Evolutionary conservation across 352 stramenopile genomes (phyloP).

Genomic region (Phytophthora colocasiae): DNA sequence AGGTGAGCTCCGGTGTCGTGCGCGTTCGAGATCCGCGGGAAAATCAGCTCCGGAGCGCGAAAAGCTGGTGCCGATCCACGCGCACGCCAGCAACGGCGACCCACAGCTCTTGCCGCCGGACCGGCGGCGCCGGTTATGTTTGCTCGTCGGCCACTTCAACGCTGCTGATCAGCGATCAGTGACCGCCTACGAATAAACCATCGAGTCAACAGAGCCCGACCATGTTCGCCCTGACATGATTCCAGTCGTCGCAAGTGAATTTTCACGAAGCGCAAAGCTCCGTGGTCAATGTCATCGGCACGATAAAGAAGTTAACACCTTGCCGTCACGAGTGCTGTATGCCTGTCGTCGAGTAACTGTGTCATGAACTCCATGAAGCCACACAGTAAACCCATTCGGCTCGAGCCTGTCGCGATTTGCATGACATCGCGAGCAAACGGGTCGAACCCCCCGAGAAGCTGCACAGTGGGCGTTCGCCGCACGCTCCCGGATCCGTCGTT

Average conservation of each 20-base stretch:
- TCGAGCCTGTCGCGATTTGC: conserved; percentile 14
- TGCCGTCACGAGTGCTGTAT: too few species aligned
- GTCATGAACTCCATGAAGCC: conserved; percentile 1
- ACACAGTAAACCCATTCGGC: not conserved
- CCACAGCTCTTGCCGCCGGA: not conserved
- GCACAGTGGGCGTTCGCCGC: conserved; percentile 35
- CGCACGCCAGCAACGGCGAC: conserved; percentile 8
- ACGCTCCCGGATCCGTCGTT: conserved; percentile 28
- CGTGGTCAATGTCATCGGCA: not conserved
- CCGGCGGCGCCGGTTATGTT: conserved; percentile 9
- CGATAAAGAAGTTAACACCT: not conserved
- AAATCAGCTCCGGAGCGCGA: conserved; percentile 28
- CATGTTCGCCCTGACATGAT: conserved; percentile 18
- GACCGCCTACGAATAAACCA: too few species aligned
- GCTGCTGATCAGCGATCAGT: not conserved
- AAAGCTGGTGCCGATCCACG: conserved; percentile 4
- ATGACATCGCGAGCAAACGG: conserved; percentile 19
- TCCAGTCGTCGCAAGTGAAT: not conserved
- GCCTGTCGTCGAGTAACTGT: conserved; percentile 26
- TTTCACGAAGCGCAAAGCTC: not conserved
- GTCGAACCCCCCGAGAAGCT: conserved; percentile 8
- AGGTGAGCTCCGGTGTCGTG: conserved; percentile 30
- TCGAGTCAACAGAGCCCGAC: conserved; percentile 17
- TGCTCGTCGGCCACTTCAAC: conserved; percentile 6
- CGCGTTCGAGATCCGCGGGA: conserved; percentile 25